Conservation (phyloP, 345 rosid genomes). For the Theobroma cacao region DNA sequence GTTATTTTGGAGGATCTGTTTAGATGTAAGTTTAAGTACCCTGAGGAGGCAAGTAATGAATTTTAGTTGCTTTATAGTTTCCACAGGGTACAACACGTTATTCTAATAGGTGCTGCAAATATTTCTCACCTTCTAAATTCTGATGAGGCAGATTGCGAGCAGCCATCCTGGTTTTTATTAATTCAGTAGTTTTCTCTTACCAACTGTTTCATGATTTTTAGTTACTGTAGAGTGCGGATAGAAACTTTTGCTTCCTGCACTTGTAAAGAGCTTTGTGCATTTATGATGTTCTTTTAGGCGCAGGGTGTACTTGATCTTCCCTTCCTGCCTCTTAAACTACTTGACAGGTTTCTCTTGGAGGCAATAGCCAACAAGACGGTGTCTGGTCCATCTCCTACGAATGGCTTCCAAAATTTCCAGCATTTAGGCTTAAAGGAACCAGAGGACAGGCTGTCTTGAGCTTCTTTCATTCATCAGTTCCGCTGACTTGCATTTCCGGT, state of each 20-base stretch:
- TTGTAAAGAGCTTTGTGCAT: background rate
- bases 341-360: background rate
- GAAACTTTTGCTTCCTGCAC: background rate
- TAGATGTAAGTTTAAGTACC: background rate
- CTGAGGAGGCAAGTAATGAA: background rate
- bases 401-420: too few species aligned
- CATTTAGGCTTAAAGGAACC: too few species aligned
- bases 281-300: background rate
- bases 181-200: background rate
- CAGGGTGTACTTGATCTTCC: background rate
- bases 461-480: too few species aligned
- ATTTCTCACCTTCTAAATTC: background rate
- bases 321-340: background rate
- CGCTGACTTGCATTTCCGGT: background rate
- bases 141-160: background rate
- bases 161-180: background rate
- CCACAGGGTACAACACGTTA: background rate
- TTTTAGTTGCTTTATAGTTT: background rate
- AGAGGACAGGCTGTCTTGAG: too few species aligned
- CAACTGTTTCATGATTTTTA: background rate
- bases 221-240: background rate
- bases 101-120: background rate
- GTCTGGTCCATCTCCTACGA: background rate
- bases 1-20: background rate
- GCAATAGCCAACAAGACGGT: background rate